phyloP scores from a whole-genome alignment of 2,329 filamentous ascomycete genomes.

The Diaporthe citrichinensis region DNA sequence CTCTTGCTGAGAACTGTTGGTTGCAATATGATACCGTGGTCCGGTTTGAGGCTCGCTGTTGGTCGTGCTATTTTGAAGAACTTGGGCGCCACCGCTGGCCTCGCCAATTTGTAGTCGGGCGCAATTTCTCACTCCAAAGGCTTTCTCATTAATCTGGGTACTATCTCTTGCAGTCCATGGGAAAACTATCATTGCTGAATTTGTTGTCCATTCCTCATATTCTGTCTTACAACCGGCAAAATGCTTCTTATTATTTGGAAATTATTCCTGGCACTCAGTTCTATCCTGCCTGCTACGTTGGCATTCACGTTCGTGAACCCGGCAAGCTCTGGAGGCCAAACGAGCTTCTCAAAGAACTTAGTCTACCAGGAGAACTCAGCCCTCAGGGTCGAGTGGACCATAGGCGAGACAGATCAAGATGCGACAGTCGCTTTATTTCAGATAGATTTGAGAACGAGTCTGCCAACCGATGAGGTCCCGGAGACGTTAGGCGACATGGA shows the following conservation, averaged over 20 bases:
- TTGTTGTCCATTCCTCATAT: not conserved
- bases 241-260: not conserved
- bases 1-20: not conserved
- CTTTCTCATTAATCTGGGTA: not conserved
- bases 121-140: not conserved
- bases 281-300: not conserved
- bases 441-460: not conserved
- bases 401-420: not conserved
- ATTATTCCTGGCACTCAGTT: not conserved
- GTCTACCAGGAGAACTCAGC: not conserved
- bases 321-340: not conserved
- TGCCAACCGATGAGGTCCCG: not conserved
- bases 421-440: not conserved
- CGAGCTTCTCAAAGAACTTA: not conserved
- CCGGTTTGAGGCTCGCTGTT: not conserved
- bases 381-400: not conserved
- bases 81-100: not conserved
- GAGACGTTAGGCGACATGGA: not conserved
- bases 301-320: not conserved
- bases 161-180: not conserved
- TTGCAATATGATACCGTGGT: not conserved
- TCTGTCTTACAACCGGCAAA: not conserved
- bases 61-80: not conserved
- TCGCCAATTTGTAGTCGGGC: not conserved
- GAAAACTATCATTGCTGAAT: not conserved